These are phyloP conservation scores for Leccinellum rugosiceps DNA, from an alignment of 768 basidiomycete species.

Conservation along the genomic window DNA sequence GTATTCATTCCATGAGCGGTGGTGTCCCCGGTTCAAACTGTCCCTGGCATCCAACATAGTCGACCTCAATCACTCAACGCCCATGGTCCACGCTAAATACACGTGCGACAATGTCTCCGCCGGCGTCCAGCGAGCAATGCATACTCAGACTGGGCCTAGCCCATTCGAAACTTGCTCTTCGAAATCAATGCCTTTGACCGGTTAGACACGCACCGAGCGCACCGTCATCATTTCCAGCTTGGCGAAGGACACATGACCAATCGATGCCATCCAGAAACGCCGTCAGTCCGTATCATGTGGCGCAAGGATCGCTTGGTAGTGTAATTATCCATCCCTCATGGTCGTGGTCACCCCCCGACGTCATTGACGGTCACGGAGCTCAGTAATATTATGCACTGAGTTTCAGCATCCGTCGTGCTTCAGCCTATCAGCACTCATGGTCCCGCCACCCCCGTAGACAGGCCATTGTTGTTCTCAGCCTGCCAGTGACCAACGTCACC, in stretches of 20 bases:
- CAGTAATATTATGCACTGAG: neutral
- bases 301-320: neutral
- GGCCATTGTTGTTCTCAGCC: no score
- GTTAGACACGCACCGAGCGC: neutral
- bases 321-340: neutral
- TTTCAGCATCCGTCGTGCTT: no score
- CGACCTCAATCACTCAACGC: no score
- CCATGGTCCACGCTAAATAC: no score
- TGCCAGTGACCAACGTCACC: no score
- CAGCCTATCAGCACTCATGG: no score
- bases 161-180: neutral
- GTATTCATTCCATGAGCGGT: no score
- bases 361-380: constrained; percentile 7
- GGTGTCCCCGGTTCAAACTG: no score
- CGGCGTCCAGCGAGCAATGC: neutral
- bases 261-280: neutral
- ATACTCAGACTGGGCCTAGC: neutral
- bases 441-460: no score
- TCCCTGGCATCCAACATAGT: no score
- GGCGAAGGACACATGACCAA: neutral
- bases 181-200: neutral
- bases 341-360: constrained; percentile 1
- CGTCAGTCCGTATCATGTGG: neutral
- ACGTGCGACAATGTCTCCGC: no score
- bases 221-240: neutral